phyloP scores from a whole-genome alignment of 1,284 basidiomycete species.

The Pyrrhoderma noxium region DNA sequence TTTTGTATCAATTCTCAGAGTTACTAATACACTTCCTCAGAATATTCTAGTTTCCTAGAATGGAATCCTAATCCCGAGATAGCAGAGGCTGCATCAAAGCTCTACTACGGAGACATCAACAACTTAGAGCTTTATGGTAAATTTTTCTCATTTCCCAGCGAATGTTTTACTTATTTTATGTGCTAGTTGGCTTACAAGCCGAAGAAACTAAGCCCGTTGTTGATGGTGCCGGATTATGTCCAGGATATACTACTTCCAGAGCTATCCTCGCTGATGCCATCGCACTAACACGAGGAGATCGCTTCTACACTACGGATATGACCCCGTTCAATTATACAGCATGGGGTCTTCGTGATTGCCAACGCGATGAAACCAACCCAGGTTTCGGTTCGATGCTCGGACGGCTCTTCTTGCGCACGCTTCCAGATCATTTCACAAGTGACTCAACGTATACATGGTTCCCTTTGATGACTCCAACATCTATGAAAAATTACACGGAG shows the following conservation, averaged over 20 bases:
- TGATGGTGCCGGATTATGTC: constrained; percentile 75
- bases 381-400: constrained; percentile 72
- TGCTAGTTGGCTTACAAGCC: constrained; percentile 50
- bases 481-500: constrained; percentile 54
- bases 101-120: constrained; percentile 67
- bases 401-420: constrained; percentile 62
- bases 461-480: constrained; percentile 71
- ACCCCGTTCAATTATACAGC: constrained; percentile 75
- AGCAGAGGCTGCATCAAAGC: constrained; percentile 63
- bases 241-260: constrained; percentile 78
- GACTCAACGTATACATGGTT: constrained; percentile 79
- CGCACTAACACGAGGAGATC: constrained; percentile 74
- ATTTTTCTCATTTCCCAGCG: neutral
- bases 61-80: constrained; percentile 78
- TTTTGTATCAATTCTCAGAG: neutral
- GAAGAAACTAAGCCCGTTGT: constrained; percentile 72
- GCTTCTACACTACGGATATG: constrained; percentile 78
- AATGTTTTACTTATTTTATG: neutral
- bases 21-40: constrained; percentile 25
- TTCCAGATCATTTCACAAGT: constrained; percentile 62
- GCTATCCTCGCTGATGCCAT: constrained; percentile 88
- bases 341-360: constrained; percentile 77
- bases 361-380: constrained; percentile 57
- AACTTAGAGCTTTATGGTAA: constrained; percentile 68
- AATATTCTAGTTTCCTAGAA: constrained; percentile 62